Conservation (phyloP, 2,329 filamentous ascomycete genomes). For the Dothistroma septosporum region DNA sequence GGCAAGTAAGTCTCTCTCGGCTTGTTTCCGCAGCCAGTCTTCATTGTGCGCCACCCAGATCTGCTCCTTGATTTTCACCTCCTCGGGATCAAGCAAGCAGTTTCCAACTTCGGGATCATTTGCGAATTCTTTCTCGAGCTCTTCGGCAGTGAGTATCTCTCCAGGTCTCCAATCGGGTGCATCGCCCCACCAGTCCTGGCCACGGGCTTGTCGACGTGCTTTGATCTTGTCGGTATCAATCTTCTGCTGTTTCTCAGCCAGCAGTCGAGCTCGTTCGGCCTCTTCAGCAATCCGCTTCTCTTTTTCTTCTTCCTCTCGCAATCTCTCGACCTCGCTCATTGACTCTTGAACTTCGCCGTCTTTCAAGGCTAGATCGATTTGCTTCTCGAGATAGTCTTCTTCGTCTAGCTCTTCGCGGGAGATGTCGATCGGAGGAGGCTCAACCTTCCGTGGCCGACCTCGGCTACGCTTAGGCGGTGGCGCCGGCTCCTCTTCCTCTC, state of each 20-base stretch:
- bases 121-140: conserved; percentile 66
- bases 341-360: conserved; percentile 30
- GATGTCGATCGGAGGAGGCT: conserved; percentile 33
- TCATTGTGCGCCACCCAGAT: conserved; percentile 96
- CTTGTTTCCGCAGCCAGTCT: conserved; percentile 82
- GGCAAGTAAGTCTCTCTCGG: conserved; percentile 73
- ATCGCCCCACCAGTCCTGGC: conserved; percentile 63
- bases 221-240: conserved; percentile 47
- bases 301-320: conserved; percentile 25
- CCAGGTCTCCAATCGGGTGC: conserved; percentile 19
- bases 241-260: conserved; percentile 29
- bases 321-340: conserved; percentile 29
- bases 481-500: conserved; percentile 11
- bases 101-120: conserved; percentile 83
- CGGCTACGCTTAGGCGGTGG: conserved; percentile 36
- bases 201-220: conserved; percentile 45
- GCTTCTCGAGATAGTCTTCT: conserved; percentile 45
- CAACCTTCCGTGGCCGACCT: conserved; percentile 25
- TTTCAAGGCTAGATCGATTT: conserved; percentile 39
- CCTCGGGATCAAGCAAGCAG: conserved; percentile 68
- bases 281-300: conserved; percentile 13
- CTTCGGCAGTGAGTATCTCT: conserved; percentile 25
- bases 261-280: conserved; percentile 22
- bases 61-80: conserved; percentile 77
- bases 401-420: conserved; percentile 45